Evolutionary conservation across 2,329 filamentous ascomycete species (phyloP), one percentile per base, ranked within the genome.

Genomic region (Venturia aucupariae): DNA sequence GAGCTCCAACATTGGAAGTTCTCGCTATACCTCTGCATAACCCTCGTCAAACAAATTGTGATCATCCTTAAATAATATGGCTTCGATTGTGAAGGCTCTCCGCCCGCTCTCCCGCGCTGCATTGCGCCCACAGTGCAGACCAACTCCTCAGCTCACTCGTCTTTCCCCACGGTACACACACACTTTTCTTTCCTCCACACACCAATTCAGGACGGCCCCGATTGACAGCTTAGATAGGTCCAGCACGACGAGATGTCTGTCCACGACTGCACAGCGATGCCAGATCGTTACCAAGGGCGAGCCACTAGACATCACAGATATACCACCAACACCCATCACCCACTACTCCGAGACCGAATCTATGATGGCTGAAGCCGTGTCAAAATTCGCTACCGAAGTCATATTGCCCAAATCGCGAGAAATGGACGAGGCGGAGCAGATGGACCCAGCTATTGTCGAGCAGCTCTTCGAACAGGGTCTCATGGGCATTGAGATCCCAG

Each of bases 401-500:
- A 89, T 99, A 69, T 85, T 92, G 62, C 94, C 94, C 64, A 93
- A 92, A 76, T 92, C 90, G 13, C 90, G 94, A 65, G 92, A 96
- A 22, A 99, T 99, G 94, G 94, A 99, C 75, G 94, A 99, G 82
- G 88, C 88, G 38, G 94, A 99, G 81, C 78, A 83, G 65, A 97
- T 99, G 94, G 94, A 97, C 75, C 87, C 90, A 0, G 75, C 83
- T 1, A 78, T 99, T 8, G 89, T 99, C 6, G 92, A 96, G 80
- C 90, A 94, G 78, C 84, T 96, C 62, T 99, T 99, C 72, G 94
- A 99, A 80, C 92, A 97, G 75, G 94, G 94, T 0, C 81, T 99
- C 61, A 99, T 99, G 94, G 89, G 92, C 67, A 84, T 99, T 68
- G 94, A 99, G 80, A 96, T 99, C 65, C 93, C 94, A 19, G 94